Percentiles rank a stretch among this genome's conserved stretches.
phyloP scores from a whole-genome alignment of 768 basidiomycete genomes.

The Asterophora parasitica region DNA sequence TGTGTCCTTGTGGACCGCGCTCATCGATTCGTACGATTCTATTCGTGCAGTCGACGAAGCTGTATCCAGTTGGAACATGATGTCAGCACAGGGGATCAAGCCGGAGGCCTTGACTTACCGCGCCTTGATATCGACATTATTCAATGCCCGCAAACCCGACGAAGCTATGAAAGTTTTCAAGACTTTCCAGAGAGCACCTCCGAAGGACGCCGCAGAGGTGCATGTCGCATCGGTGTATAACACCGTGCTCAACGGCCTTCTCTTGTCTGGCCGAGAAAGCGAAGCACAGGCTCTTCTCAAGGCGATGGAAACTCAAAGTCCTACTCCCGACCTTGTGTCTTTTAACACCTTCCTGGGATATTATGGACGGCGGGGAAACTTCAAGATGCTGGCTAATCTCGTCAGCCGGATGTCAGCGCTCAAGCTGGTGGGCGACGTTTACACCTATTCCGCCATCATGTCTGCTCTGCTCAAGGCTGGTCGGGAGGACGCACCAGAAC shows the following conservation, averaged over 20 bases:
- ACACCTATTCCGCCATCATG: conserved; percentile 85
- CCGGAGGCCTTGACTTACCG: conserved; percentile 66
- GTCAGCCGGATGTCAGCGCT: conserved; percentile 53
- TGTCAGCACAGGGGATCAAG: conserved; percentile 49
- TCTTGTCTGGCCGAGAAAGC: conserved; percentile 36
- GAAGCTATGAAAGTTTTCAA: conserved; percentile 49
- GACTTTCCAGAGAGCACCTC: conserved; percentile 40
- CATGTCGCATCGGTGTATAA: conserved; percentile 56
- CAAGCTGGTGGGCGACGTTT: conserved; percentile 66
- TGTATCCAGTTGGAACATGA: conserved; percentile 56
- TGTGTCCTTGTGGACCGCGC: conserved; percentile 62
- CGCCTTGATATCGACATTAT: conserved; percentile 62
- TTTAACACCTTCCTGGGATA: conserved; percentile 79
- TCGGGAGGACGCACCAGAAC: conserved; percentile 57
- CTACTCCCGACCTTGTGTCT: conserved; percentile 65
- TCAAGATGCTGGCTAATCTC: conserved; percentile 52
- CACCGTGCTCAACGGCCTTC: conserved; percentile 65
- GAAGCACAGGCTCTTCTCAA: conserved; percentile 40
- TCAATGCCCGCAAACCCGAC: conserved; percentile 43
- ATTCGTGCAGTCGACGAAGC: conserved; percentile 49
- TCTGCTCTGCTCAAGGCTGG: conserved; percentile 69
- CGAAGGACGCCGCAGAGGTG: conserved; percentile 15
- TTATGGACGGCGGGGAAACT: conserved; percentile 57
- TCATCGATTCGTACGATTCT: conserved; percentile 59
- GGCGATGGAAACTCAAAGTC: conserved; percentile 44